Base-by-base conservation (phyloP, 2,329 filamentous ascomycete genomes). In the Clarireedia hainanense region DNA sequence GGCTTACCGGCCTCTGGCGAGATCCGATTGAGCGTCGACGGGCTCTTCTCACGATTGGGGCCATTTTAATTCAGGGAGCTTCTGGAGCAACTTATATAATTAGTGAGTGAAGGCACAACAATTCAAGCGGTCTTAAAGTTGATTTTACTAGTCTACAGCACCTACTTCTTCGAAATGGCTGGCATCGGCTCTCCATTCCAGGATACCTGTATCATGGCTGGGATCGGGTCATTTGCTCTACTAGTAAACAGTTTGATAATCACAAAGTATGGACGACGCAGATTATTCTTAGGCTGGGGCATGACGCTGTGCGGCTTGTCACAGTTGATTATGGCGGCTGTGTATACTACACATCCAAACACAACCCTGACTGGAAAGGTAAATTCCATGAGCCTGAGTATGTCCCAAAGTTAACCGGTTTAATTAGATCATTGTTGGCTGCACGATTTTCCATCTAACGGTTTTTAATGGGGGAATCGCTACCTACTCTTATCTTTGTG, bases 101-200 rank as follows among this genome's bases (percentile, higher is more conserved):
- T 40, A 77, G 77, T 74, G 63, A 59, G 71, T 64, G 5, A 2
- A 42, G 17, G 15, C 20, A 42, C 39, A 20, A n/a, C 9, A 6
- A n/a, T n/a, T 17, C 15, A n/a, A 15, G 39, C n/a, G 15, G 17
- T 14, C n/a, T 17, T 42, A 6, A 7, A 20, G 39, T 17, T 53
- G 23, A 24, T 47, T 27, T 12, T 30, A 12, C 6, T 40, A 79
- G 78, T 76, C 1, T 80, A 78, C 60, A 73, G 74, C 24, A 81
- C 79, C 1, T 83, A 83, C 66, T 83, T 83, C 71, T 80, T 83
- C 64, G 74, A 77, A 62, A 81, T 82, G 76, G 78, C 80, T 37
- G 72, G 76, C 47, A 76, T 83, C 4, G 72, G 75, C 36, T 73
- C 78, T 49, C 73, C 79, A 7, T 83, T 83, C 64, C 75, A 77